These are phyloP conservation scores for Discostella pseudostelligera DNA, from an alignment of 108 stramenopile species.

Conservation along the genomic window DNA sequence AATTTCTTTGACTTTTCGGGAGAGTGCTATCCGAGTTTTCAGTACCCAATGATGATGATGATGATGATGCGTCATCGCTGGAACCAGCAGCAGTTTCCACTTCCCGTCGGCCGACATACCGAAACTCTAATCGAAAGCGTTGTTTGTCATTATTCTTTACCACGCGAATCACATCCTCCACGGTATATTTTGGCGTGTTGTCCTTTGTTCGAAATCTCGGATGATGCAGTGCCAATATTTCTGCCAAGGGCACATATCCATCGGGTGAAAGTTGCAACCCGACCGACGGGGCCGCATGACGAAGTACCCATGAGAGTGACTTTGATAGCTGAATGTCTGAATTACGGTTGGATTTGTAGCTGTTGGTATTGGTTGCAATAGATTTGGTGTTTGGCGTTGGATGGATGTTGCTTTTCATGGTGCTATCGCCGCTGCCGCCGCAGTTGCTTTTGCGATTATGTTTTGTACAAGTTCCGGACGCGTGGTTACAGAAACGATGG, in stretches of 20 bases:
- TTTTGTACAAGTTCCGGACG: too few species aligned
- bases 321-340: slow-evolving; percentile 49
- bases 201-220: slow-evolving; percentile 40
- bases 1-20: too few species aligned
- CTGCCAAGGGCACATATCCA: slow-evolving; percentile 69
- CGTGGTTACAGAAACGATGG: too few species aligned
- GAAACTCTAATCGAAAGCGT: slow-evolving; percentile 56
- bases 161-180: slow-evolving; percentile 53
- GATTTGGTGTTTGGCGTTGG: too few species aligned
- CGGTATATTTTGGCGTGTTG: slow-evolving; percentile 28
- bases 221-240: slow-evolving; percentile 53
- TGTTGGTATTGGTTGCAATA: too few species aligned
- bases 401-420: too few species aligned
- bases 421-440: too few species aligned
- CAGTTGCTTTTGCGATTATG: too few species aligned
- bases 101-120: slow-evolving; percentile 8
- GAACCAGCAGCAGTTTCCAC: neutral
- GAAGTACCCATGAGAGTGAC: slow-evolving; percentile 67
- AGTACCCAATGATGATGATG: neutral
- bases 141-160: slow-evolving; percentile 73
- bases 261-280: slow-evolving; percentile 58
- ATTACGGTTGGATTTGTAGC: too few species aligned
- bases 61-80: neutral
- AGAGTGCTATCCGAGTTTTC: too few species aligned
- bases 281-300: slow-evolving; percentile 68